Conservation (phyloP, 129 eudicot genomes). For the Tagetes erecta region DNA sequence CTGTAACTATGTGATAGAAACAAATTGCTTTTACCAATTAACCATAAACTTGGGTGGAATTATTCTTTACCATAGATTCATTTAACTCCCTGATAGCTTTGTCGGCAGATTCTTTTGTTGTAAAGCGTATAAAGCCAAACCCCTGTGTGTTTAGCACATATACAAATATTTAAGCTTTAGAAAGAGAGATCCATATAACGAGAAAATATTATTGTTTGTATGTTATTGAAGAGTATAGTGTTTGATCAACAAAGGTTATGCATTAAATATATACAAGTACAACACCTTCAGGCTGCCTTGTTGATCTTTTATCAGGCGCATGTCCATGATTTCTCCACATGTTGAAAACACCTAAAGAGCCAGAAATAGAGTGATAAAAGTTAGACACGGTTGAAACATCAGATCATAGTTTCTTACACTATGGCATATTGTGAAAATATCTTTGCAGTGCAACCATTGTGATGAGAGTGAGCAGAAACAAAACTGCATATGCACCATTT, state of each 20-base stretch:
- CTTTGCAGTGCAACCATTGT: constrained; percentile 12
- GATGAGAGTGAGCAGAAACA: neutral
- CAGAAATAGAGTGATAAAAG: neutral
- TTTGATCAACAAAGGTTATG: constrained; percentile 6
- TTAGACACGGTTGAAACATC: neutral
- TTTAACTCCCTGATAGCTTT: constrained; percentile 74
- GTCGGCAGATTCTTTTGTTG: constrained; percentile 77
- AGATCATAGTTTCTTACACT: neutral
- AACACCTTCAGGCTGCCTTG: constrained; percentile 69
- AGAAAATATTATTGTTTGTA: constrained; percentile 16
- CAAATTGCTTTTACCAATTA: constrained; percentile 22
- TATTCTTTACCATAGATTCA: constrained; percentile 55
- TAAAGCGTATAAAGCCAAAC: constrained; percentile 78
- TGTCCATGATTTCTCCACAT: constrained; percentile 76
- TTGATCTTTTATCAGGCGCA: constrained; percentile 72
- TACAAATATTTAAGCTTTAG: constrained; percentile 20
- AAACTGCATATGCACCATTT: neutral
- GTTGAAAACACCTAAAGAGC: constrained; percentile 60
- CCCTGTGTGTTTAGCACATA: constrained; percentile 52
- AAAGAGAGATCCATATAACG: constrained; percentile 4
- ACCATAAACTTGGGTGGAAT: neutral
- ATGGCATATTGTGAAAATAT: neutral
- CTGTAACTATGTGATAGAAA: neutral
- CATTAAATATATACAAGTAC: neutral
- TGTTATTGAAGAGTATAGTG: constrained; percentile 1